Evolutionary conservation across 768 basidiomycete genomes (phyloP).

Genomic region (Phlebiopsis gigantea): DNA sequence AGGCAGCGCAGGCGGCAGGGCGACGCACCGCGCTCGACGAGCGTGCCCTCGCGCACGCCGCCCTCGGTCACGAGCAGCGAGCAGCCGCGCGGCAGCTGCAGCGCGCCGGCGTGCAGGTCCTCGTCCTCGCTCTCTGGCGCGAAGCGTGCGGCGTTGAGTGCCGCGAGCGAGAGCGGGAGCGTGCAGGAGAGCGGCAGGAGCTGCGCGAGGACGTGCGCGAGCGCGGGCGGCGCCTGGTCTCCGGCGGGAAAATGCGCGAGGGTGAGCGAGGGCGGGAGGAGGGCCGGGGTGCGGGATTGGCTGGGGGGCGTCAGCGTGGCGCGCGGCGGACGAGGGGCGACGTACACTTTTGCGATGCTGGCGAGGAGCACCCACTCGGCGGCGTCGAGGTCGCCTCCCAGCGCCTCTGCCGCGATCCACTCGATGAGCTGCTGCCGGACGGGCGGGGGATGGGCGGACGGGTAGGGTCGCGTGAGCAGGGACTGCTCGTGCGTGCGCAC

Average conservation of each 20-base stretch:
- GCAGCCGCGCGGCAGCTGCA: constrained; percentile 66
- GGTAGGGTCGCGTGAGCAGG: constrained; percentile 36
- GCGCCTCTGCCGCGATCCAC: constrained; percentile 69
- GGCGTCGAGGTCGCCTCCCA: constrained; percentile 62
- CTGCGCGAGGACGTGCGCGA: constrained; percentile 49
- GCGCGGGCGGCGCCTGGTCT: constrained; percentile 31
- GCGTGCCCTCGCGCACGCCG: constrained; percentile 61
- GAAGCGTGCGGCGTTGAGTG: constrained; percentile 54
- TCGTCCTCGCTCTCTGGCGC: constrained; percentile 63
- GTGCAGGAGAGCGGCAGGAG: constrained; percentile 52
- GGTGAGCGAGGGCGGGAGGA: constrained; percentile 63
- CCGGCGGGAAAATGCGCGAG: constrained; percentile 51
- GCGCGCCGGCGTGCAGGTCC: constrained; percentile 66
- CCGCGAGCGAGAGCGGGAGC: constrained; percentile 57
- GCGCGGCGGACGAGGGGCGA: no score
- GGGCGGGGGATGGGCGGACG: constrained; percentile 22
- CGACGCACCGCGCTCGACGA: constrained; percentile 44
- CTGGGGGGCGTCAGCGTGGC: constrained; percentile 35
- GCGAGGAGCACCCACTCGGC: constrained; percentile 74
- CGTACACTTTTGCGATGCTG: constrained; percentile 60
- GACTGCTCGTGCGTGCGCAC: constrained; percentile 34
- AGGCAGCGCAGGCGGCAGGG: background rate
- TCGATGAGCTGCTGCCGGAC: constrained; percentile 51
- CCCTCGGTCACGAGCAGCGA: constrained; percentile 60
- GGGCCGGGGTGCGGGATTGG: constrained; percentile 58